Percentiles rank a stretch among this genome's conserved stretches.
Conservation (phyloP, 2,329 filamentous ascomycete species). For the Apiospora saccharicola region DNA sequence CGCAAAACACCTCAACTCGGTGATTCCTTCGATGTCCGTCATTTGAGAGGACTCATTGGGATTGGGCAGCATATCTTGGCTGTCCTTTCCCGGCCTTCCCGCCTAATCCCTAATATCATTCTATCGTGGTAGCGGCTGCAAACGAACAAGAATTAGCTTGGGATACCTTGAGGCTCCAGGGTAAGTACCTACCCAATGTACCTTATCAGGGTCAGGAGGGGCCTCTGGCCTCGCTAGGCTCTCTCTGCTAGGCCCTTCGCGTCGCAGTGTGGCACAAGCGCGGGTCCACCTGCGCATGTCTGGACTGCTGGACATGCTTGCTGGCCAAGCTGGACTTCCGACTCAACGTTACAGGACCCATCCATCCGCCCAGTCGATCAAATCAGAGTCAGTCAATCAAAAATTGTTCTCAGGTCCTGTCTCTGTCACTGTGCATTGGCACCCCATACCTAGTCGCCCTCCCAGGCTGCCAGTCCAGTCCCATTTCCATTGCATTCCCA, state of each 20-base stretch:
- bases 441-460: neutral
- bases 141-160: neutral
- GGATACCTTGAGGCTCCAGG: neutral
- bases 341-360: slow-evolving; percentile 18
- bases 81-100: neutral
- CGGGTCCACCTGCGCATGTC: slow-evolving; percentile 14
- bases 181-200: neutral
- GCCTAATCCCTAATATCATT: neutral
- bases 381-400: slow-evolving; percentile 18
- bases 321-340: neutral
- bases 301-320: neutral
- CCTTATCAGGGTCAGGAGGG: slow-evolving; percentile 1
- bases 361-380: slow-evolving; percentile 5
- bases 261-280: slow-evolving; percentile 14
- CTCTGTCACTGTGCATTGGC: neutral
- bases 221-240: neutral
- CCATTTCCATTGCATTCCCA: neutral
- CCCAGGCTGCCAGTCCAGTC: no score
- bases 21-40: slow-evolving; percentile 9
- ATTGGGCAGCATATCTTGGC: neutral
- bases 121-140: neutral
- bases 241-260: neutral
- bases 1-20: slow-evolving; percentile 5
- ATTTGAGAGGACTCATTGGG: neutral
- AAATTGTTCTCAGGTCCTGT: neutral